These are phyloP conservation scores for Lentinus tigrinus DNA, from an alignment of 768 basidiomycete genomes.

Conservation along the genomic window DNA sequence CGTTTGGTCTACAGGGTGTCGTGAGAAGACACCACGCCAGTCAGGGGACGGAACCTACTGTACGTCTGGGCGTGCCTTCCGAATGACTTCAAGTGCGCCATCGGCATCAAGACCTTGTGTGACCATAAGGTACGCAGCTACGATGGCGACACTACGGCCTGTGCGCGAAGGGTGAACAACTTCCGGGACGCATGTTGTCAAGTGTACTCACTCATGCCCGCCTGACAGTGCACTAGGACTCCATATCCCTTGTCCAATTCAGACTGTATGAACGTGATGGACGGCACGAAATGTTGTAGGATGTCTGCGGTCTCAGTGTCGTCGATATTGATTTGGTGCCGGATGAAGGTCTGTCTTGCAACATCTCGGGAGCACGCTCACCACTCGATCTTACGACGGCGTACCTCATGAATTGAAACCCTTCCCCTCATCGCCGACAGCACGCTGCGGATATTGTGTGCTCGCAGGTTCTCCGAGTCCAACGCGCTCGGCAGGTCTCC, in stretches of 20 bases:
- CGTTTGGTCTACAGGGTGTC: slow-evolving; percentile 65
- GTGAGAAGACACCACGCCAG: neutral
- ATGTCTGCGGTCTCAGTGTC: slow-evolving; percentile 77
- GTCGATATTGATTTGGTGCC: slow-evolving; percentile 76
- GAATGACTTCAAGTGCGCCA: slow-evolving; percentile 68
- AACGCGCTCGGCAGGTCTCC: slow-evolving; percentile 75
- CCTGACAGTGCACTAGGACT: slow-evolving; percentile 88
- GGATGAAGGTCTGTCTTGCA: slow-evolving; percentile 65
- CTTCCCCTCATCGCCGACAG: slow-evolving; percentile 72
- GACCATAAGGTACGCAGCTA: slow-evolving; percentile 89
- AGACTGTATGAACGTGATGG: slow-evolving; percentile 80
- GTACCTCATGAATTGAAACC: slow-evolving; percentile 63
- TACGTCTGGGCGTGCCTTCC: slow-evolving; percentile 60
- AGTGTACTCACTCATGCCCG: slow-evolving; percentile 74
- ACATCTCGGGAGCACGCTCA: neutral
- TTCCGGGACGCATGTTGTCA: neutral
- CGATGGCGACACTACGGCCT: slow-evolving; percentile 85
- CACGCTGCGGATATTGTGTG: slow-evolving; percentile 74
- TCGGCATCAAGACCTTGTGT: slow-evolving; percentile 53
- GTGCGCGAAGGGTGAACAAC: neutral
- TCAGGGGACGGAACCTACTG: slow-evolving; percentile 49
- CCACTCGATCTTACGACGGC: slow-evolving; percentile 10
- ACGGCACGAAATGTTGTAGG: slow-evolving; percentile 71
- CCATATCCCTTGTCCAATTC: slow-evolving; percentile 74
- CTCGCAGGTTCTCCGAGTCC: slow-evolving; percentile 57